These are phyloP conservation scores for Mesotaenium endlicherianum DNA, from an alignment of 139 green algal genomes.

Conservation along the genomic window DNA sequence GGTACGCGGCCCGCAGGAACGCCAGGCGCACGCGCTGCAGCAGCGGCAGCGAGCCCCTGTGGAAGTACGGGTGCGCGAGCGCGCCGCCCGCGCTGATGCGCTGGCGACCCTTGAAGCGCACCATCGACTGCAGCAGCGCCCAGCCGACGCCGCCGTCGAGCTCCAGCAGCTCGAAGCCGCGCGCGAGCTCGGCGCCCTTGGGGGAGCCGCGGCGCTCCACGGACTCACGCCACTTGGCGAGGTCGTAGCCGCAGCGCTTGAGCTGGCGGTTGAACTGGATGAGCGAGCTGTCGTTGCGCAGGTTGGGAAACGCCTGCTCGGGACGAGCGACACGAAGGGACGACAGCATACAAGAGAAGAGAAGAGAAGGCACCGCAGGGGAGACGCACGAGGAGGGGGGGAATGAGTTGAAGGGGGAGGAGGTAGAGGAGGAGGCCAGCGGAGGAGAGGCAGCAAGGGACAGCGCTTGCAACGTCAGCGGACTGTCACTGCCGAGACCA, in stretches of 20 bases:
- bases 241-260: slow-evolving; percentile 61
- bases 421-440: too few species aligned
- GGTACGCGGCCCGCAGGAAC: slow-evolving; percentile 13
- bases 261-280: slow-evolving; percentile 62
- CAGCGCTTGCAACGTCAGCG: too few species aligned
- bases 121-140: slow-evolving; percentile 32
- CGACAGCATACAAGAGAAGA: too few species aligned
- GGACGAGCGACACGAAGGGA: too few species aligned
- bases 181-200: neutral
- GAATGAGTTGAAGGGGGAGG: neutral
- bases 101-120: slow-evolving; percentile 36
- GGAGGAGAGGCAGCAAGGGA: too few species aligned
- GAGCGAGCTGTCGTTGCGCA: slow-evolving; percentile 55
- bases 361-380: too few species aligned
- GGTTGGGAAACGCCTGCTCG: slow-evolving; percentile 39
- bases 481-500: too few species aligned
- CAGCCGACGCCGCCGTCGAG: slow-evolving; percentile 34
- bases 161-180: slow-evolving; percentile 52
- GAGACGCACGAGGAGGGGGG: too few species aligned
- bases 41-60: slow-evolving; percentile 6
- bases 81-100: slow-evolving; percentile 18
- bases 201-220: slow-evolving; percentile 53
- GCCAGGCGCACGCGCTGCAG: slow-evolving; percentile 12
- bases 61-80: slow-evolving; percentile 38
- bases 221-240: slow-evolving; percentile 61